Evolutionary conservation across 1,139 yeast genomes (phyloP).

Genomic region (Yamadazyma jaroonii): DNA sequence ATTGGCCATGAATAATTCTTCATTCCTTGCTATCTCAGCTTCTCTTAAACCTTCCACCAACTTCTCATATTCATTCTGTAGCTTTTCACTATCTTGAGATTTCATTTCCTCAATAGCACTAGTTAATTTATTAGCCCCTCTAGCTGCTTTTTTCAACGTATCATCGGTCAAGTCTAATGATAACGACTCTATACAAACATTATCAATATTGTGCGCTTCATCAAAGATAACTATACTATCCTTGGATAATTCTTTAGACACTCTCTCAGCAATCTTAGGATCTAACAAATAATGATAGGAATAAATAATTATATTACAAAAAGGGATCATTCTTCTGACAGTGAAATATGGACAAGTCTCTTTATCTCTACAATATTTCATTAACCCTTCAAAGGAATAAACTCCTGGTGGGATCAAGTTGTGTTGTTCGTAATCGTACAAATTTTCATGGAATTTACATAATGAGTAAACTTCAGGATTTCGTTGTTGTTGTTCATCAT

Average conservation of each 20-base stretch:
- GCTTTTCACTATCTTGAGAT: conserved; percentile 72
- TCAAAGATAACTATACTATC: conserved; percentile 94
- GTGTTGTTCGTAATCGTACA: conserved; percentile 82
- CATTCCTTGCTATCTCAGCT: conserved; percentile 69
- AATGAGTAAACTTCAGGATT: conserved; percentile 27
- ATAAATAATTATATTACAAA: conserved; percentile 90
- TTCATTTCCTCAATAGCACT: conserved; percentile 81
- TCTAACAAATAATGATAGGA: conserved; percentile 94
- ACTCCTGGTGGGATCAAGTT: conserved; percentile 90
- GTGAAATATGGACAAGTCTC: conserved; percentile 96
- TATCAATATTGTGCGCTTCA: conserved; percentile 98
- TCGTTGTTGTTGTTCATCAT: conserved; percentile 47
- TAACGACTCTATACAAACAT: conserved; percentile 94
- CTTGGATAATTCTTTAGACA: conserved; percentile 85
- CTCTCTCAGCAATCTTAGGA: conserved; percentile 96
- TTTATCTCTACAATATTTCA: conserved; percentile 70
- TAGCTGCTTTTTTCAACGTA: conserved; percentile 41
- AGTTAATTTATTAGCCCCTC: conserved; percentile 77
- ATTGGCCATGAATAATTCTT: conserved; percentile 80
- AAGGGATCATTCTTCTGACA: conserved; percentile 95
- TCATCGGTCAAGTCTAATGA: conserved; percentile 70
- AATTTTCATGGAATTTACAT: conserved; percentile 87
- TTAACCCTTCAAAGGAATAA: conserved; percentile 82
- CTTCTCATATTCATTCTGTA: conserved; percentile 87
- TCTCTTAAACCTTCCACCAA: conserved; percentile 86